Conservation (phyloP, 2,329 filamentous ascomycete species). For the Phyllosticta capitalensis region DNA sequence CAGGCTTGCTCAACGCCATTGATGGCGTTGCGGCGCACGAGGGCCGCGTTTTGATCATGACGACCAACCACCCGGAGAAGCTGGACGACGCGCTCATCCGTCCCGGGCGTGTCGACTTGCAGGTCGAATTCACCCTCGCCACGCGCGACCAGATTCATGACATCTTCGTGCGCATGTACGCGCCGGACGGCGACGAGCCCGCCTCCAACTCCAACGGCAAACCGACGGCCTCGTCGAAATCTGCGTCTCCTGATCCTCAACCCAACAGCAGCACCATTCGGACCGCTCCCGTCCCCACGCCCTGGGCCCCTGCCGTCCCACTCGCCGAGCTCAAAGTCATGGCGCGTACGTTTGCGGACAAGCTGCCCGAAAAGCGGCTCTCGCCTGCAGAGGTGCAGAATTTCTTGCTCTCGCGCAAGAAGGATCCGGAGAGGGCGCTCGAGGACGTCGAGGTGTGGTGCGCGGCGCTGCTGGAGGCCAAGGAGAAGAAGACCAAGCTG, state of each 20-base stretch:
- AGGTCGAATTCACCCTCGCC: constrained; percentile 49
- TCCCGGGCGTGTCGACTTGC: constrained; percentile 61
- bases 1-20: constrained; percentile 72
- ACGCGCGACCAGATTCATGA: constrained; percentile 32
- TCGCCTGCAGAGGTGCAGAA: constrained; percentile 46
- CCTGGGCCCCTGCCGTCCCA: neutral
- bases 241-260: neutral
- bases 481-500: constrained; percentile 21
- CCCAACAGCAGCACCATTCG: neutral
- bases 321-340: constrained; percentile 26
- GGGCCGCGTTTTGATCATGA: constrained; percentile 73
- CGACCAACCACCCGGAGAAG: constrained; percentile 64
- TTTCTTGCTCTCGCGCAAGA: constrained; percentile 42
- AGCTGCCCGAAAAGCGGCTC: constrained; percentile 38
- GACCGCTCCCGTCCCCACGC: neutral
- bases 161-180: constrained; percentile 35
- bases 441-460: constrained; percentile 35
- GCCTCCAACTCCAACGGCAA: neutral
- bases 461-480: constrained; percentile 24
- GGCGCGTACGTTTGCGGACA: constrained; percentile 36
- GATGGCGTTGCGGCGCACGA: constrained; percentile 74
- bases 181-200: constrained; percentile 10
- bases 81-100: constrained; percentile 66
- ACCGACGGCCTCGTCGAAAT: too few relatives aligned
- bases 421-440: constrained; percentile 37